Evolutionary conservation across 805 yeast species (phyloP).

Genomic region (Ogataea salicorniae): DNA sequence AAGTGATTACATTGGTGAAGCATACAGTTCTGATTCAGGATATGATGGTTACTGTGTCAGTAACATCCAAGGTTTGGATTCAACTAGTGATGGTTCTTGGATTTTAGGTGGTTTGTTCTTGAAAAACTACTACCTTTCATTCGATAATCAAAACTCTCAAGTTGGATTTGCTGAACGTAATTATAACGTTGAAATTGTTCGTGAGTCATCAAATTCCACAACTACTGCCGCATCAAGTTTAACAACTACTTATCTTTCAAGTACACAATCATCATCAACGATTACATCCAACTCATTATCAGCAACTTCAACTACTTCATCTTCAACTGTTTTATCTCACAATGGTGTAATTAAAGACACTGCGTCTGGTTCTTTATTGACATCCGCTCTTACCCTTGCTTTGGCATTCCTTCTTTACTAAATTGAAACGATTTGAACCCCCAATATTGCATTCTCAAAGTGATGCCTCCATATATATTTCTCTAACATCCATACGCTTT

Average conservation of each 20-base stretch:
- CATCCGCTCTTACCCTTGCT: not conserved
- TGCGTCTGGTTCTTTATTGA: not conserved
- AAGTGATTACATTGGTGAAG: conserved; percentile 43
- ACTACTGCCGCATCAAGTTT: not conserved
- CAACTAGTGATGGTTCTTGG: conserved; percentile 43
- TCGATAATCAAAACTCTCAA: conserved; percentile 43
- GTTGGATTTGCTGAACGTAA: conserved; percentile 52
- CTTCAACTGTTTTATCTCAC: not conserved
- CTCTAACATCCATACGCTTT: not conserved
- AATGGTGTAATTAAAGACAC: not conserved
- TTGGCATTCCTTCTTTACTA: not conserved
- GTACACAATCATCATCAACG: not conserved
- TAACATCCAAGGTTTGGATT: conserved; percentile 53
- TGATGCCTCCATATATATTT: not conserved
- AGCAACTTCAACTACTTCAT: not conserved
- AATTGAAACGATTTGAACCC: not conserved
- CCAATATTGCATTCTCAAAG: too few relatives aligned
- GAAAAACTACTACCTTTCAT: conserved; percentile 50
- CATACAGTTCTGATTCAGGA: conserved; percentile 32
- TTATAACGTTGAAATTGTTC: conserved; percentile 20
- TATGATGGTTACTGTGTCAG: conserved; percentile 55
- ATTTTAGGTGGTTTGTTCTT: conserved; percentile 61
- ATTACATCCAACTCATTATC: not conserved
- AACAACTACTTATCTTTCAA: not conserved
- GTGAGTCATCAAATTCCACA: not conserved